phyloP scores from a whole-genome alignment of 2,329 filamentous ascomycete species.

The Fusarium paranaense region DNA sequence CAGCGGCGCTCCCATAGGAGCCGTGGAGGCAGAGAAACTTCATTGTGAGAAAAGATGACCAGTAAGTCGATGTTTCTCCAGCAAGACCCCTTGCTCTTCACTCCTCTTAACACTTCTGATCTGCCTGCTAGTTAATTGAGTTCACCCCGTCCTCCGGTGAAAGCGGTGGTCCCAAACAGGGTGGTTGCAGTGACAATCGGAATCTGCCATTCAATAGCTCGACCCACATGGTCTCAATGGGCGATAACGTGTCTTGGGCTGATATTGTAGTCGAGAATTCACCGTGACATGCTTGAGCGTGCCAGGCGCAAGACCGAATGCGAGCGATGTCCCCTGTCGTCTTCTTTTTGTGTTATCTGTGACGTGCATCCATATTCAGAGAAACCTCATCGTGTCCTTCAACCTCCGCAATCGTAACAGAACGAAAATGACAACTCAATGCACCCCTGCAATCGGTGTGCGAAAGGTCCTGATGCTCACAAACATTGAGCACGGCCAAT shows the following conservation, averaged over 20 bases:
- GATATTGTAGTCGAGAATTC: background rate
- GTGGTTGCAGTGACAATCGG: background rate
- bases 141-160: background rate
- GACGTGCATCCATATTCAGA: background rate
- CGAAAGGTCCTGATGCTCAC: background rate
- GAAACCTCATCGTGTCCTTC: background rate
- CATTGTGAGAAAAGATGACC: conserved; percentile 52
- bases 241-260: background rate
- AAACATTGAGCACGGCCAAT: background rate
- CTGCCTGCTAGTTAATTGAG: background rate
- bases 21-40: conserved; percentile 69
- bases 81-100: background rate
- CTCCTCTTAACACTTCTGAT: background rate
- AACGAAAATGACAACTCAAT: background rate
- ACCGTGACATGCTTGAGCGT: background rate
- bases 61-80: background rate
- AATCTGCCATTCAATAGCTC: background rate
- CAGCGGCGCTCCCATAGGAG: conserved; percentile 67
- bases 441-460: background rate
- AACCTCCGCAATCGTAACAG: background rate
- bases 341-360: background rate
- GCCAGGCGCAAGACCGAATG: background rate
- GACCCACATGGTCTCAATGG: background rate
- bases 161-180: background rate
- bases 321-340: background rate